Conservation (phyloP, 2,329 filamentous ascomycete genomes). For the Talaromyces islandicus region DNA sequence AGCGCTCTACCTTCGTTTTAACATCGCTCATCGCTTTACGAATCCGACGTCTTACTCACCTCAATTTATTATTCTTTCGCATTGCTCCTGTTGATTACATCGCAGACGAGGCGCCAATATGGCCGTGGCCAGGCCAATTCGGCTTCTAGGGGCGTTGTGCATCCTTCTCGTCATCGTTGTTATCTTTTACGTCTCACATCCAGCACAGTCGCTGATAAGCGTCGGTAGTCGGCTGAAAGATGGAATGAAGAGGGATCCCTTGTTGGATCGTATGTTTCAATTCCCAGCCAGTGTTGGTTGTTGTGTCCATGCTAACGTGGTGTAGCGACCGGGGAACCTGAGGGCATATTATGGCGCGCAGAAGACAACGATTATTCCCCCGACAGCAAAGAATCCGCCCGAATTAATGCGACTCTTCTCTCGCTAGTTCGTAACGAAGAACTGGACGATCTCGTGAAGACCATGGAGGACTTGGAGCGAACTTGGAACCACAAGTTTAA, state of each 20-base stretch:
- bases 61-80: neutral
- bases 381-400: constrained; percentile 66
- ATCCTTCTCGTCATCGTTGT: constrained; percentile 47
- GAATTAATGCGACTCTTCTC: constrained; percentile 89
- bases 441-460: constrained; percentile 72
- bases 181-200: constrained; percentile 57
- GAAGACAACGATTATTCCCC: constrained; percentile 71
- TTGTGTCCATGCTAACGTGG: constrained; percentile 11
- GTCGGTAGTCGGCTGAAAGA: constrained; percentile 41
- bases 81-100: neutral
- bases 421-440: constrained; percentile 91
- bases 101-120: constrained; percentile 13
- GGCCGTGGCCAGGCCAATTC: constrained; percentile 13
- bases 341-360: constrained; percentile 66
- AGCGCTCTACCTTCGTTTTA: neutral
- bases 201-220: constrained; percentile 21
- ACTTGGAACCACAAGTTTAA: constrained; percentile 99
- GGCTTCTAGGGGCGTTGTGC: constrained; percentile 12
- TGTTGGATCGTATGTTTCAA: constrained; percentile 68
- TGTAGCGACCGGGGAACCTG: constrained; percentile 75
- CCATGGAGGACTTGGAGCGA: constrained; percentile 84
- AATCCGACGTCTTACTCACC: neutral
- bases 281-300: constrained; percentile 2
- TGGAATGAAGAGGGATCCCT: constrained; percentile 72
- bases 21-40: neutral